phyloP scores from a whole-genome alignment of 1,139 yeast species.

The Geotrichum aggregatum region DNA sequence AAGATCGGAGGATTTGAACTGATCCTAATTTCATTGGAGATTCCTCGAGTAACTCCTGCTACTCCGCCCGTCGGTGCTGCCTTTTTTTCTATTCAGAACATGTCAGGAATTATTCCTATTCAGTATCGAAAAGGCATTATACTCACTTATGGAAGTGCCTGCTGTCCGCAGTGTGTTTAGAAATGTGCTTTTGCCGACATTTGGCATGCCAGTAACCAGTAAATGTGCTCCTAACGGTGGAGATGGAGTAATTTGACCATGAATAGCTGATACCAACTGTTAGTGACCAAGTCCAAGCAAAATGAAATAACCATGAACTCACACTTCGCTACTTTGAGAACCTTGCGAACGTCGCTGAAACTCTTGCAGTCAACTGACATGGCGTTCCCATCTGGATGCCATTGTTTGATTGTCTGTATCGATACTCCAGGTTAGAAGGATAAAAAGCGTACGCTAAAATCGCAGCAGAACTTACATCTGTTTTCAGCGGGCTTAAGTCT shows the following conservation, averaged over 20 bases:
- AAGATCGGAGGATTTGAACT: conserved; percentile 60
- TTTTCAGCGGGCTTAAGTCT: conserved; percentile 42
- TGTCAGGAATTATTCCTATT: conserved; percentile 16
- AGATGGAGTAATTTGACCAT: conserved; percentile 42
- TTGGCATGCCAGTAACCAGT: conserved; percentile 91
- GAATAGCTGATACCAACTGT: conserved; percentile 19
- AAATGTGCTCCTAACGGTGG: conserved; percentile 80
- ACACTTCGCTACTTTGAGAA: conserved; percentile 48
- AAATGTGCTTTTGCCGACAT: conserved; percentile 93
- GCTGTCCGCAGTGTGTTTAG: conserved; percentile 67
- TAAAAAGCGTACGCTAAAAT: conserved; percentile 15
- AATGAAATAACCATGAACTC: neutral
- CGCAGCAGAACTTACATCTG: conserved; percentile 13
- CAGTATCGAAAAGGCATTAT: conserved; percentile 8
- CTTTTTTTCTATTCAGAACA: conserved; percentile 41
- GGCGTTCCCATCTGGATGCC: conserved; percentile 58
- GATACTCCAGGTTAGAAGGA: too few species aligned
- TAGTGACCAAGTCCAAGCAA: neutral
- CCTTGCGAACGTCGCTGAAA: conserved; percentile 47
- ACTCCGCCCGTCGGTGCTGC: conserved; percentile 84
- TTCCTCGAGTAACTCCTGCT: conserved; percentile 84
- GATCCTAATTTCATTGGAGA: conserved; percentile 72
- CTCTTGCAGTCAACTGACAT: conserved; percentile 59
- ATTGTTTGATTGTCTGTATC: conserved; percentile 40
- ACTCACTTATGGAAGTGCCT: conserved; percentile 46